Percentiles rank a stretch among this genome's conserved stretches.
Evolutionary conservation across 345 rosid species (phyloP).

Genomic region (Crucihimalaya himalaica): DNA sequence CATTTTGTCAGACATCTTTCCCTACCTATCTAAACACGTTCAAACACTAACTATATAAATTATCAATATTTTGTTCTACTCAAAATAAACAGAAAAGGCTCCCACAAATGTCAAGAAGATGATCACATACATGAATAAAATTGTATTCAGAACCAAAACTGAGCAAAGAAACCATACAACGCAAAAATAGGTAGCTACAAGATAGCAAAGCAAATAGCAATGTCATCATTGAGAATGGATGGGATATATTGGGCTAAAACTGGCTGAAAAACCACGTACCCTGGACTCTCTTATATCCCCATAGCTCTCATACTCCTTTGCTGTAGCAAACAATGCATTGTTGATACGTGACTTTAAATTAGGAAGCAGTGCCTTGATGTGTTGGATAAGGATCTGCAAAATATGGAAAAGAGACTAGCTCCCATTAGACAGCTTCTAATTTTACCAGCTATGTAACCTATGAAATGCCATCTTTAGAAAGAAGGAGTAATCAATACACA

Average conservation of each 20-base stretch:
- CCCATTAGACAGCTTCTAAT: conserved; percentile 3
- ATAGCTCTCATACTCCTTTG: conserved; percentile 92
- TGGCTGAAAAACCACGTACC: conserved; percentile 44
- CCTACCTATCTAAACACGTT: not conserved
- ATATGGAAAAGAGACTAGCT: conserved; percentile 7
- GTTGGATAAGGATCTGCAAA: conserved; percentile 83
- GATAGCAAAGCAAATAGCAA: not conserved
- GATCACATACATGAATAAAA: not conserved
- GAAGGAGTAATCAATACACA: not conserved
- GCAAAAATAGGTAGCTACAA: conserved; percentile 1
- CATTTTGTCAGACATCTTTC: not conserved
- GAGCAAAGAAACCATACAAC: not conserved
- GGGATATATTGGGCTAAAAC: not conserved
- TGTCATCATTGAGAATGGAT: not conserved
- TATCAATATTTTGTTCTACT: not conserved
- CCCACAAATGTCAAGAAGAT: not conserved
- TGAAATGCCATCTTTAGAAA: not conserved
- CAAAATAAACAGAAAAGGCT: not conserved
- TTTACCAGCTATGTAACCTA: conserved; percentile 5
- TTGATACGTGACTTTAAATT: conserved; percentile 78
- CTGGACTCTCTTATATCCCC: conserved; percentile 90
- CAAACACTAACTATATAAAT: not conserved
- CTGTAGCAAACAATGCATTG: conserved; percentile 66
- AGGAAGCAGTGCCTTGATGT: conserved; percentile 81
- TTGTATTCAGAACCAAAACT: not conserved